These are phyloP conservation scores for Capsella rubella DNA, from an alignment of 441 rosid species.

Conservation along the genomic window DNA sequence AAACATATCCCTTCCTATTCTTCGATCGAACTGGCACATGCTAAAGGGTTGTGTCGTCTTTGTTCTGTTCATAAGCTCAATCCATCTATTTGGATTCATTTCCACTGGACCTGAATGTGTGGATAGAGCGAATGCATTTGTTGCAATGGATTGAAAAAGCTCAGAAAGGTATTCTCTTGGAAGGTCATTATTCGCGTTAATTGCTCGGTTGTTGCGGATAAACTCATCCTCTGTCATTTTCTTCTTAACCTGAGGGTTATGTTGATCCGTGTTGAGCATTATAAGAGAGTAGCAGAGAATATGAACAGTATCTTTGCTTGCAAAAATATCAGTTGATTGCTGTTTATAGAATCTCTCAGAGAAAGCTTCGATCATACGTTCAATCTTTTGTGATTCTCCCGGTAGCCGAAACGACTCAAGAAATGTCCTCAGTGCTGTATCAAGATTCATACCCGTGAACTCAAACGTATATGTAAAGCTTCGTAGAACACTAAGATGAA, in stretches of 20 bases:
- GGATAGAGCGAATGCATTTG: slow-evolving; percentile 59
- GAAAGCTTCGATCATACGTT: slow-evolving; percentile 83
- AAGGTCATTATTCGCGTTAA: slow-evolving; percentile 87
- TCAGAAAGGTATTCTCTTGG: slow-evolving; percentile 90
- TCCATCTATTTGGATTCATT: slow-evolving; percentile 83
- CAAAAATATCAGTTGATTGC: slow-evolving; percentile 72
- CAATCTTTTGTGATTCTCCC: slow-evolving; percentile 91
- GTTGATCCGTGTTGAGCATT: slow-evolving; percentile 95
- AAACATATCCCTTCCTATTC: slow-evolving; percentile 90
- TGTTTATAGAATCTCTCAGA: slow-evolving; percentile 76
- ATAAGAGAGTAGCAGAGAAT: slow-evolving; percentile 86
- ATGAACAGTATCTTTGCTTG: slow-evolving; percentile 73
- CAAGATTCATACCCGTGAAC: slow-evolving; percentile 82
- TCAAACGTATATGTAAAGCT: slow-evolving; percentile 80
- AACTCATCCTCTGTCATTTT: slow-evolving; percentile 98
- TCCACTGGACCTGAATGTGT: slow-evolving; percentile 63
- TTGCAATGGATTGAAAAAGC: slow-evolving; percentile 78
- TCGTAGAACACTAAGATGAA: slow-evolving; percentile 70
- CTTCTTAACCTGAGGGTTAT: slow-evolving; percentile 90
- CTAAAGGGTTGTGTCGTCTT: slow-evolving; percentile 55
- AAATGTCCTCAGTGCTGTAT: slow-evolving; percentile 75
- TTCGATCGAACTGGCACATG: slow-evolving; percentile 62
- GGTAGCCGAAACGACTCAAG: slow-evolving; percentile 82
- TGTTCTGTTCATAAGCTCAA: slow-evolving; percentile 71
- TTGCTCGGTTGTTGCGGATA: slow-evolving; percentile 83